These are phyloP conservation scores for Colletotrichum cereale DNA, from an alignment of 2,329 filamentous ascomycete genomes.

Conservation along the genomic window DNA sequence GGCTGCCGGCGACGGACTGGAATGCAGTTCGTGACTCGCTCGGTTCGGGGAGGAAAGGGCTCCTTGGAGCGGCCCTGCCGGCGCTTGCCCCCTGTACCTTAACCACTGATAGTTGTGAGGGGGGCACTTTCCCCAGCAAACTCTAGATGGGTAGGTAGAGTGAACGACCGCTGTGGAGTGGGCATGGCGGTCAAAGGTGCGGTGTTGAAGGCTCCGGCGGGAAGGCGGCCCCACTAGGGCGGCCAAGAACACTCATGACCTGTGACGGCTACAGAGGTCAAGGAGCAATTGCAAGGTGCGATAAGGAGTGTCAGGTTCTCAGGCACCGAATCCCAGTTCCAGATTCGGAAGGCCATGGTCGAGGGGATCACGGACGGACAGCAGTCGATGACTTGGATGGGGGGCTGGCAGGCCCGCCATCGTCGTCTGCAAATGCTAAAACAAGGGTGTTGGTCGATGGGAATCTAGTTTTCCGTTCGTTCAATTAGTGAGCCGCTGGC, in stretches of 20 bases:
- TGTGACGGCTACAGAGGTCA: not conserved
- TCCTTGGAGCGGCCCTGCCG: not conserved
- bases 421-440: not conserved
- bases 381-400: not conserved
- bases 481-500: not conserved
- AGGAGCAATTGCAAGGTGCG: conserved; percentile 1
- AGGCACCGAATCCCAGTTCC: not conserved
- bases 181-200: not conserved
- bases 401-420: not conserved
- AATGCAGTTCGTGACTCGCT: conserved; percentile 26
- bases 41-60: conserved; percentile 2
- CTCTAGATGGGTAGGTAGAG: not conserved
- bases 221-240: conserved; percentile 26
- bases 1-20: conserved; percentile 4
- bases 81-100: not conserved
- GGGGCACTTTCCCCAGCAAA: not conserved
- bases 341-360: not conserved
- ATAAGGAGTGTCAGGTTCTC: not conserved
- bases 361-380: not conserved
- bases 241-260: not conserved
- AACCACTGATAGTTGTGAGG: not conserved
- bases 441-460: not conserved
- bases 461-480: not conserved
- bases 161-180: not conserved
- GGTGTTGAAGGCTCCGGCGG: conserved; percentile 18